Evolutionary conservation across 345 rosid genomes (phyloP), one percentile per base, ranked within the genome.

Genomic region (Salix koriyanagi): DNA sequence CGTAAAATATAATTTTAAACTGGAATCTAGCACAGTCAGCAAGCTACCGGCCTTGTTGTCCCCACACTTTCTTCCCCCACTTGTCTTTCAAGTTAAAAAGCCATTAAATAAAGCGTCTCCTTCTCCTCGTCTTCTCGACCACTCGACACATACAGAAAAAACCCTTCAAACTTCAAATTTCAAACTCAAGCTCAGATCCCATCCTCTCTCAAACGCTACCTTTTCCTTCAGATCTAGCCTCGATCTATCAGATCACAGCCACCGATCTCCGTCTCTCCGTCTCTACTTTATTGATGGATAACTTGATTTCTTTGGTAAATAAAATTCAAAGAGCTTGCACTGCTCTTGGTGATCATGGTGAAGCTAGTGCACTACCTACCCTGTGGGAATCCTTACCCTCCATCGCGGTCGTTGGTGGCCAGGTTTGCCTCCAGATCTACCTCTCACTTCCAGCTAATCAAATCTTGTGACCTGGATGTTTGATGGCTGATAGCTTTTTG

Each of bases 341-440:
- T n/a, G 98, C 99, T 75, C 98, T 96, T 2, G 99, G 99, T 65
- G 99, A 96, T 81, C 90, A 96, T 68, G 99, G 99, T 25, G 99
- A 96, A 39, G 83, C 85, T 30, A 88, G 90, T 76, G 94, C 98
- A 68, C 76, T 96, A 64, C 99, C 99, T 60, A 96, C 99, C 68
- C 91, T 96, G 4, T 96, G 99, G 99, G 99, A 96, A 84, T 88
- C 98, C 72, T 80, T 96, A 65, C 99, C 99, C 14, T 79, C 98
- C 69, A 96, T 96, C 79, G 99, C 99, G 72, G 99, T 96, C 76
- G 99, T 96, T 82, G 99, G 99, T 80, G 99, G 99, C 77, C 99
- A 96, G 97, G 99, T 96, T 42, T 12, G 18, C 52, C 42, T 32
- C 68, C 18, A 25, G 52, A 62, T 77, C 78, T 70, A 19, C 48